phyloP scores from a whole-genome alignment of 768 basidiomycete genomes.

The Mycena capillaripes region DNA sequence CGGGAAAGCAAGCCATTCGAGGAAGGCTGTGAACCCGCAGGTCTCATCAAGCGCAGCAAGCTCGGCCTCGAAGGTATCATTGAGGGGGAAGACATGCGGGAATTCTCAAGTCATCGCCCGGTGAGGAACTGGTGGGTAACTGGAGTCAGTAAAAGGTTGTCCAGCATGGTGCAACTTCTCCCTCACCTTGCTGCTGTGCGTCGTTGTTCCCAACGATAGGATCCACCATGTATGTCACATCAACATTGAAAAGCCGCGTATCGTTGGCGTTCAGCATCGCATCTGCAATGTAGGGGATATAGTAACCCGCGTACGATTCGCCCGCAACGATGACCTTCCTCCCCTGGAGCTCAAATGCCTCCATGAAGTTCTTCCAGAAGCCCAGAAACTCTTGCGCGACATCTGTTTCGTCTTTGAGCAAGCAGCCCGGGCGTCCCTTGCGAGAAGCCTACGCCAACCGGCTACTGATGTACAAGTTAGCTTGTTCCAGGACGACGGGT shows the following conservation, averaged over 20 bases:
- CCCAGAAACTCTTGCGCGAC: constrained; percentile 7
- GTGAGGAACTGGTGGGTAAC: neutral
- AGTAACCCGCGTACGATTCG: constrained; percentile 8
- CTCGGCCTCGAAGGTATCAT: neutral
- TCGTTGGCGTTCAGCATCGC: constrained; percentile 1
- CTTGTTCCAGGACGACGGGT: too few species aligned
- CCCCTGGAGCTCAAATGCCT: constrained; percentile 8
- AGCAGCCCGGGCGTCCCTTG: neutral
- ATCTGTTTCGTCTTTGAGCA: neutral
- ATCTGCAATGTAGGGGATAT: constrained; percentile 10
- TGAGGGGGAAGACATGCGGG: neutral
- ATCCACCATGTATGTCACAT: neutral
- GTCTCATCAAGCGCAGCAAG: neutral
- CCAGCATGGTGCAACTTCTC: neutral
- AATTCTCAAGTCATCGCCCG: neutral
- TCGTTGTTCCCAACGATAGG: neutral
- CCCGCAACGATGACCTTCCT: neutral
- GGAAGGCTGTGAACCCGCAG: constrained; percentile 7
- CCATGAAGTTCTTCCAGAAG: constrained; percentile 13
- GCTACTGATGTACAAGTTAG: too few species aligned
- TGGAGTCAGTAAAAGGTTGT: neutral
- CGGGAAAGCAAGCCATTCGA: constrained; percentile 6
- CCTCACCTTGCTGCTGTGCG: neutral
- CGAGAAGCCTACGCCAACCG: constrained; percentile 4
- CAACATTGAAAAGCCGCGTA: neutral